Evolutionary conservation across 257 asterid species (phyloP).

Genomic region (Rehmannia glutinosa): DNA sequence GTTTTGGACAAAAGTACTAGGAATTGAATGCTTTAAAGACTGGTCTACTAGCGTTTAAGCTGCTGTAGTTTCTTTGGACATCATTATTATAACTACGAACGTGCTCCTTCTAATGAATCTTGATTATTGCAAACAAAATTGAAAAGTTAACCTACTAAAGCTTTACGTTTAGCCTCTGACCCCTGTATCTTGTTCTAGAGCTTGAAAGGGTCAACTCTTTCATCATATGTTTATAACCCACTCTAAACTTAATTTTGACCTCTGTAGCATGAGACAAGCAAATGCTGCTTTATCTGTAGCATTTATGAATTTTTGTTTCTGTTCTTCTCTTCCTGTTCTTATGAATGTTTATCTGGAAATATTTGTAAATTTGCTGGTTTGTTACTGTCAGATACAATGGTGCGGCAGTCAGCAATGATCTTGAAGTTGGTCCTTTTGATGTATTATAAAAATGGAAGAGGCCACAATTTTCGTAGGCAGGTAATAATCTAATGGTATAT

Average conservation of each 20-base stretch:
- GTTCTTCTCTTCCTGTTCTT: neutral
- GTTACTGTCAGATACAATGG: constrained; percentile 67
- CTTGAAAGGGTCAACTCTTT: neutral
- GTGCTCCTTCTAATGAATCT: neutral
- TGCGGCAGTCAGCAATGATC: constrained; percentile 72
- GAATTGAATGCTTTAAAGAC: neutral
- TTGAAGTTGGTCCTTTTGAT: constrained; percentile 59
- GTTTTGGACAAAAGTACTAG: neutral
- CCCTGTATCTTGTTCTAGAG: neutral
- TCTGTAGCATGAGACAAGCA: too few species aligned
- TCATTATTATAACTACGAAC: too few species aligned
- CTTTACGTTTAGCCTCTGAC: too few species aligned
- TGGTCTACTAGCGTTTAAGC: neutral
- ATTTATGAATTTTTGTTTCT: too few species aligned
- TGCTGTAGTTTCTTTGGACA: neutral
- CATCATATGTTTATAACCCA: neutral
- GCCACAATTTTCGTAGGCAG: constrained; percentile 81
- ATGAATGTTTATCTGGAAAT: neutral
- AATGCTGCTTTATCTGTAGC: too few species aligned
- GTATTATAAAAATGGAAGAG: constrained; percentile 69
- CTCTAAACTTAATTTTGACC: too few species aligned
- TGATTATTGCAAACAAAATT: neutral
- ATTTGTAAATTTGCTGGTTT: neutral
- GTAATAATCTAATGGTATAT: constrained; percentile 24
- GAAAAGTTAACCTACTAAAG: neutral